Base-by-base conservation (phyloP, 2,329 filamentous ascomycete genomes). In the Fusarium azukiicola region DNA sequence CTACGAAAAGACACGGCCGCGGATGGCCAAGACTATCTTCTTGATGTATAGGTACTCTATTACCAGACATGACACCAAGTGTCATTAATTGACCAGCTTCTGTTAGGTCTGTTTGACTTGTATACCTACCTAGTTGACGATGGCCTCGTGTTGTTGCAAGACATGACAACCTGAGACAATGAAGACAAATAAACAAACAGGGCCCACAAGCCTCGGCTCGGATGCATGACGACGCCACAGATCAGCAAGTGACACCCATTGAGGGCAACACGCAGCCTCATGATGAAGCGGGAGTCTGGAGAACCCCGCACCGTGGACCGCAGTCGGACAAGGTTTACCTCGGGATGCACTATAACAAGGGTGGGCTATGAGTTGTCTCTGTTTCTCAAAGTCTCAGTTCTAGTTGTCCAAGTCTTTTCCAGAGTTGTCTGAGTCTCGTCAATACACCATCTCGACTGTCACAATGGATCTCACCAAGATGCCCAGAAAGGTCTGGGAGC, bases 401-500 rank as follows among this genome's bases (percentile, higher is more conserved):
- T 42, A 11, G 13, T 42, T 42, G 40, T 42, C 40, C 13, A 14
- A 12, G 11, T 42, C 13, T 42, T 42, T 42, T 42, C 40, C 40
- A 11, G 40, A 42, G 40, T 42, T 42, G 40, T 42, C 40, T 42
- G 13, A 42, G 11, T 42, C 13, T 42, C 40, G 13, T 8, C 13
- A 14, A 42, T 42, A 42, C 40, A 42, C 11, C 13, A 42, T 14
- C 27, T 32, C 27, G 2, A 32, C 27, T 32, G 27, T 32, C 63
- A 61, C 38, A 19, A 88, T 87, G 85, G 84, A 85, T 58, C 69
- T 84, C 16, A 78, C 81, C 49, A 84, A 82, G 69, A 82, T 89
- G 69, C 93, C 93, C 9, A 89, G 92, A 73, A 95, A 95, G 89
- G 90, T 96, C 71, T 96, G 94, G 94, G 92, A 95, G 86, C 94